These are phyloP conservation scores for Phytophthora colocasiae DNA, from an alignment of 352 stramenopile genomes.

Conservation along the genomic window DNA sequence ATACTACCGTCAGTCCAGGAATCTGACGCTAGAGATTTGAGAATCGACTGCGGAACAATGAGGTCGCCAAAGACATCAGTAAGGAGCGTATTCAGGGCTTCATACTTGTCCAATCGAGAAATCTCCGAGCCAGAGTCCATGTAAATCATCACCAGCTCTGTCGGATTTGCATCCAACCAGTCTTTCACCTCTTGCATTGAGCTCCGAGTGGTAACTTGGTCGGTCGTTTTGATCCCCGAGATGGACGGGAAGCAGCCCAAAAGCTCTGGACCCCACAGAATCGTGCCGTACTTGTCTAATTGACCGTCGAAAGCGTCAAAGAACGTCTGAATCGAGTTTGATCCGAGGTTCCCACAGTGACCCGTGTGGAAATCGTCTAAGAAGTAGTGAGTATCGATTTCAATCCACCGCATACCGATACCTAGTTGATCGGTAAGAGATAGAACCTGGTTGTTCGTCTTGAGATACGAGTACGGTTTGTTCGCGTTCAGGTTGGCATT, in stretches of 20 bases:
- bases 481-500: constrained; percentile 50
- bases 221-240: constrained; percentile 56
- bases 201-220: constrained; percentile 43
- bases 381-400: constrained; percentile 78
- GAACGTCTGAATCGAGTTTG: constrained; percentile 40
- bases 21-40: constrained; percentile 40
- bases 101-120: constrained; percentile 31
- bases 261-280: constrained; percentile 55
- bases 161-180: constrained; percentile 55
- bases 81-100: constrained; percentile 46
- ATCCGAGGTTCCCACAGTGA: constrained; percentile 63
- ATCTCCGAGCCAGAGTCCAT: constrained; percentile 59
- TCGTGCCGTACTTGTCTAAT: constrained; percentile 49
- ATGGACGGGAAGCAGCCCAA: constrained; percentile 71
- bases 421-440: constrained; percentile 64
- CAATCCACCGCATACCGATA: constrained; percentile 64
- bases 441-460: constrained; percentile 75
- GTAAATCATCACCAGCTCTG: constrained; percentile 59
- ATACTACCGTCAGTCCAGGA: constrained; percentile 47
- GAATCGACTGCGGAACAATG: constrained; percentile 40
- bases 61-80: constrained; percentile 52
- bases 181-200: constrained; percentile 52
- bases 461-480: constrained; percentile 61
- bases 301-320: constrained; percentile 48
- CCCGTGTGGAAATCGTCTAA: constrained; percentile 60